Base-by-base conservation (phyloP, 352 stramenopile genomes). In the Thraustochytrium sp. region DNA sequence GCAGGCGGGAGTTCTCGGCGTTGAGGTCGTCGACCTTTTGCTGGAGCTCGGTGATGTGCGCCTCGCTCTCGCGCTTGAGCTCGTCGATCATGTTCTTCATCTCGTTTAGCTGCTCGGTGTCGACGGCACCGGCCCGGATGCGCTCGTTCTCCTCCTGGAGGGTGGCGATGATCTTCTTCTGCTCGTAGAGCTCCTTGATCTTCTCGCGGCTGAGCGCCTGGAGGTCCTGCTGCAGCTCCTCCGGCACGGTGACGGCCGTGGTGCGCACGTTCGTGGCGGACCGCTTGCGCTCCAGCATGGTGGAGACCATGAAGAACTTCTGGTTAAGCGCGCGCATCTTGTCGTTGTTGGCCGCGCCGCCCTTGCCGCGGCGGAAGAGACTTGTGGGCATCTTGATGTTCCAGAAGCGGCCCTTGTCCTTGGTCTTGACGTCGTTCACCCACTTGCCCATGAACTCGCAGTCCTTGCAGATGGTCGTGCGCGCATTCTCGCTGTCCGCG, bases 391-490 rank as follows among this genome's bases (percentile, higher is more conserved):
- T 80, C 51, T 80, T 80, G 48, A 80, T 44, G 31, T 80, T 80
- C 68, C 68, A 80, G 29, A 80, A 80, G 21, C 51, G 46, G 18
- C 68, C 68, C 16, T 80, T 80, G 44, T 80, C 68, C 53, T 80
- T 80, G 34, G 23, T 38, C 31, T 80, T 68, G 29, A 80, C 68
- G 53, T 80, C 68, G 2, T 21, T 80, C 21, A 80, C 68, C 68
- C 68, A 80, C 53, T 80, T 80, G 26, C 68, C 68, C 68, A 80
- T 80, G 40, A 80, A 80, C 51, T 80, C 68, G 51, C 68, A 80
- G 49, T 80, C 68, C 44, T 80, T 80, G 68, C 68, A 80, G 38
- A 80, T 64, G 36, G 40, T 63, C 34, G 46, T 3, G 13, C 42
- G 42, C 49, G 29, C 42, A 3, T 11, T 5, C 18, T 65, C 46